A percentile compares a stretch with the other conserved stretches of the same genome.
Evolutionary conservation across 345 rosid genomes (phyloP).

Genomic region (Garcia nutans): DNA sequence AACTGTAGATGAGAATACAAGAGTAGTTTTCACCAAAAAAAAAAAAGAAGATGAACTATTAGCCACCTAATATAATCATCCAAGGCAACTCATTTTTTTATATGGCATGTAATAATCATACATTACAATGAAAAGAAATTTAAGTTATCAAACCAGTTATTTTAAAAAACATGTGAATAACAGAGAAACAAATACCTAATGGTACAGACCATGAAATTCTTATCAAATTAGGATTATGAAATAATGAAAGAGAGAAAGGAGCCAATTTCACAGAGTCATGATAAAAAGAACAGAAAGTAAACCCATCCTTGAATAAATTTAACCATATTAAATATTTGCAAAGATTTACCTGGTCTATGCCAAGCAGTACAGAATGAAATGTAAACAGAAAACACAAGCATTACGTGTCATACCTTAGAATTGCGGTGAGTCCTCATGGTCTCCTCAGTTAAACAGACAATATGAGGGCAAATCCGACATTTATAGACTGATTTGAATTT

Average conservation of each 20-base stretch:
- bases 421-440: slow-evolving; percentile 64
- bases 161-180: too few species aligned
- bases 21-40: too few species aligned
- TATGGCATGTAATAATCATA: too few species aligned
- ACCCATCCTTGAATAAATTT: not conserved
- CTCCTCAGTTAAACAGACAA: slow-evolving; percentile 68
- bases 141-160: too few species aligned
- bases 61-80: too few species aligned
- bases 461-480: slow-evolving; percentile 79
- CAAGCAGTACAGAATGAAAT: not conserved
- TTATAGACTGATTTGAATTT: slow-evolving; percentile 68
- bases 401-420: slow-evolving; percentile 58
- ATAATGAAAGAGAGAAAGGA: not conserved
- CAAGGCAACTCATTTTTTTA: too few species aligned
- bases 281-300: not conserved
- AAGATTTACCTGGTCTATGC: not conserved
- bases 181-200: not conserved
- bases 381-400: not conserved
- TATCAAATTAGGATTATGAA: not conserved
- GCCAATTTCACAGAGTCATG: not conserved
- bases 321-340: not conserved
- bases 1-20: too few species aligned
- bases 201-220: not conserved
- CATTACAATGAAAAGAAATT: too few species aligned
- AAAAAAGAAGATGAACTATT: too few species aligned